phyloP scores from a whole-genome alignment of 345 rosid genomes.

The Clausena lansium region DNA sequence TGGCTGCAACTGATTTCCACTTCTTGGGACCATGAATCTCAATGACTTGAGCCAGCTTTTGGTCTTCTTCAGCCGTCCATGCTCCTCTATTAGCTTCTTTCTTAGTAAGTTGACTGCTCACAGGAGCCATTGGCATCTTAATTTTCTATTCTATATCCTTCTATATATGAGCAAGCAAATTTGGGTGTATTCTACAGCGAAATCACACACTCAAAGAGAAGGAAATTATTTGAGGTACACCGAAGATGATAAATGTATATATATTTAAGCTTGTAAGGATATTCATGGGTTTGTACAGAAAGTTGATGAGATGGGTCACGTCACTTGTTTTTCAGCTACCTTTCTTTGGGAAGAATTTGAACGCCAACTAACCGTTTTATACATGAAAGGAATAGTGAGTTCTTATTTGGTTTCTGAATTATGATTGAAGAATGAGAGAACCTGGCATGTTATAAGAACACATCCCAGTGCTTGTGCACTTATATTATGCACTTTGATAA shows the following conservation, averaged over 20 bases:
- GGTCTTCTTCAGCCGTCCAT: constrained; percentile 56
- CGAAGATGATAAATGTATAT: neutral
- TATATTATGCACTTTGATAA: neutral
- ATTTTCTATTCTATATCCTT: neutral
- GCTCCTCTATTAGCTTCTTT: constrained; percentile 44
- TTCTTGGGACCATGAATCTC: constrained; percentile 47
- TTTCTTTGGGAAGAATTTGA: constrained; percentile 17
- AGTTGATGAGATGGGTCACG: constrained; percentile 8
- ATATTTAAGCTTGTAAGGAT: neutral
- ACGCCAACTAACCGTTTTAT: constrained; percentile 23
- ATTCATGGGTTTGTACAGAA: constrained; percentile 3
- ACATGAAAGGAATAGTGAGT: neutral
- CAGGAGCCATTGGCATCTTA: constrained; percentile 28
- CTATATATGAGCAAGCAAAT: neutral
- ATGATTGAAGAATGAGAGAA: neutral
- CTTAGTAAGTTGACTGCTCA: constrained; percentile 18
- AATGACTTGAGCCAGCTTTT: constrained; percentile 36
- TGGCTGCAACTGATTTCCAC: constrained; percentile 47
- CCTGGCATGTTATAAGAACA: neutral
- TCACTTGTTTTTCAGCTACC: constrained; percentile 28
- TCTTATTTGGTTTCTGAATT: too few relatives aligned
- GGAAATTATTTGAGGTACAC: neutral
- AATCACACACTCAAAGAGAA: neutral
- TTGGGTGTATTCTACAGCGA: too few relatives aligned
- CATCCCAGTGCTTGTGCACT: neutral